Percentiles rank a stretch among this genome's conserved stretches.
These are phyloP conservation scores for Neofusicoccum kwambonambiense DNA, from an alignment of 2,329 filamentous ascomycete species.

Conservation along the genomic window DNA sequence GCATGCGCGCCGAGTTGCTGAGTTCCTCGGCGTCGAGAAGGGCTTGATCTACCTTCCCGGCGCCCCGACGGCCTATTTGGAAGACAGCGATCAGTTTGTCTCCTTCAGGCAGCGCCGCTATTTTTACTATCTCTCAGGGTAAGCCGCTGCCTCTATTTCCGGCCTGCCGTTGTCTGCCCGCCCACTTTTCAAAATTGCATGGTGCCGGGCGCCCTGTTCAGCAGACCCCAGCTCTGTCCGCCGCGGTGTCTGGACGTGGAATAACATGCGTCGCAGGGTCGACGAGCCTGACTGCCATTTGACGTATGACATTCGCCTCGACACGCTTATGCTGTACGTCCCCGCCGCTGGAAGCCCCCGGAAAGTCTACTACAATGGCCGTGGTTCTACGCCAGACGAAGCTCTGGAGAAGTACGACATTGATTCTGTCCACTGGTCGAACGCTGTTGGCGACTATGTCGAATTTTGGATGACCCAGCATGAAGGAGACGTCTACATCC, in stretches of 20 bases:
- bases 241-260: not conserved
- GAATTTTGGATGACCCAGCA: conserved; percentile 30
- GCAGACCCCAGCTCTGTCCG: no score
- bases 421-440: conserved; percentile 64
- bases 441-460: conserved; percentile 31
- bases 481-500: conserved; percentile 33
- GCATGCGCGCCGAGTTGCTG: conserved; percentile 39
- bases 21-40: conserved; percentile 32
- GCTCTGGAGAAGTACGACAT: conserved; percentile 64
- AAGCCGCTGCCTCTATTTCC: conserved; percentile 19
- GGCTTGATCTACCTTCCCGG: conserved; percentile 59
- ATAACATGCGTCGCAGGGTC: conserved; percentile 25
- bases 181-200: conserved; percentile 15
- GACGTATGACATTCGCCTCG: conserved; percentile 58
- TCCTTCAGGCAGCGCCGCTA: conserved; percentile 61
- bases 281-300: conserved; percentile 56
- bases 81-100: conserved; percentile 59
- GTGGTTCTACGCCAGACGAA: conserved; percentile 59
- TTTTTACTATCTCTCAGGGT: conserved; percentile 61
- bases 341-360: conserved; percentile 62
- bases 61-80: conserved; percentile 48
- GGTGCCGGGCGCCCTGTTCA: no score
- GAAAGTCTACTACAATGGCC: conserved; percentile 63
- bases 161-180: not conserved
- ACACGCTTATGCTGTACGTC: conserved; percentile 71